Conservation (phyloP, 1,139 yeast species). For the Yamadazyma oceani region DNA sequence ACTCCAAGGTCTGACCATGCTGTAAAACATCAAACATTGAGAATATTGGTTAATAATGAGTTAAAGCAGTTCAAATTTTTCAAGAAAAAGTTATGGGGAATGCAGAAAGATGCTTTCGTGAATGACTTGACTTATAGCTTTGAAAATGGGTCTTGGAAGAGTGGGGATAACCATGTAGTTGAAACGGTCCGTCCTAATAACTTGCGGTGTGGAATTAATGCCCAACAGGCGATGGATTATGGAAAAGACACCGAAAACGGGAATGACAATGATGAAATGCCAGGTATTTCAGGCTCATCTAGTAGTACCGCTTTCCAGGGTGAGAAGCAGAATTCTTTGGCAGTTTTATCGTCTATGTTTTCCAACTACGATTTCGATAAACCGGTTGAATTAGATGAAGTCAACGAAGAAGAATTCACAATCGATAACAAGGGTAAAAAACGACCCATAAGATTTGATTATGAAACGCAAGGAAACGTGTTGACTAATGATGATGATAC, state of each 20-base stretch:
- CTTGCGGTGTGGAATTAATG: slow-evolving; percentile 25
- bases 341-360: slow-evolving; percentile 54
- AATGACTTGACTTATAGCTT: slow-evolving; percentile 66
- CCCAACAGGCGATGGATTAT: slow-evolving; percentile 20
- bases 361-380: slow-evolving; percentile 58
- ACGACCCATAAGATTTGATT: slow-evolving; percentile 34
- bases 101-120: slow-evolving; percentile 61
- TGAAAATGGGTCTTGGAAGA: slow-evolving; percentile 72
- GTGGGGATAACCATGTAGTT: slow-evolving; percentile 77
- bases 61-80: slow-evolving; percentile 57
- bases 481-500: slow-evolving; percentile 18
- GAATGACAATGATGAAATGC: slow-evolving; percentile 21
- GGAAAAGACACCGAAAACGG: slow-evolving; percentile 20
- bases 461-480: slow-evolving; percentile 33
- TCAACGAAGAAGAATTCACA: slow-evolving; percentile 41
- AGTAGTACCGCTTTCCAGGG: slow-evolving; percentile 23
- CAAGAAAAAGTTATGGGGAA: slow-evolving; percentile 89
- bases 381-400: slow-evolving; percentile 55
- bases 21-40: slow-evolving; percentile 57
- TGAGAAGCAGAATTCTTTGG: slow-evolving; percentile 31
- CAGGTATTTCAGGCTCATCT: slow-evolving; percentile 22
- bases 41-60: slow-evolving; percentile 64
- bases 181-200: slow-evolving; percentile 43
- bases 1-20: slow-evolving; percentile 44
- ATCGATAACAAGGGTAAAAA: slow-evolving; percentile 50